These are phyloP conservation scores for Fusarium humuli DNA, from an alignment of 2,329 filamentous ascomycete species.

Conservation along the genomic window DNA sequence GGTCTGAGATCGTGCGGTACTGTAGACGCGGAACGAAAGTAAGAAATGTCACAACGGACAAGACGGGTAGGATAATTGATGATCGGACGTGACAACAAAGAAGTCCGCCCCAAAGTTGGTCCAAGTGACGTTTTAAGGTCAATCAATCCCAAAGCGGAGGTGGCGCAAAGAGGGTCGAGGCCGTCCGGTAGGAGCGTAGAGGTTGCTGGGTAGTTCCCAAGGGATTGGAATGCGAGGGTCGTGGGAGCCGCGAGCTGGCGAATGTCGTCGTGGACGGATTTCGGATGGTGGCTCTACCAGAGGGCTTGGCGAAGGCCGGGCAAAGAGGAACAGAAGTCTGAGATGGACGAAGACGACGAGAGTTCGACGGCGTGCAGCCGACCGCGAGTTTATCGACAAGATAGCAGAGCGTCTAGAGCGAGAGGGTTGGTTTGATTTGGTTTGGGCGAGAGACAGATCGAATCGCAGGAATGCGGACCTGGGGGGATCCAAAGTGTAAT, in stretches of 20 bases:
- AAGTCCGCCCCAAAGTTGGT: conserved; percentile 22
- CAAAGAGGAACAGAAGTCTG: conserved; percentile 7
- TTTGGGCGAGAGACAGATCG: conserved; percentile 34
- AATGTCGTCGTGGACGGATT: conserved; percentile 42
- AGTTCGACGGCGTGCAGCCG: conserved; percentile 43
- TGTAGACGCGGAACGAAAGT: conserved; percentile 20
- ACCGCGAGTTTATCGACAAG: conserved; percentile 39
- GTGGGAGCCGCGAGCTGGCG: conserved; percentile 31
- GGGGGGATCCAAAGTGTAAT: conserved; percentile 43
- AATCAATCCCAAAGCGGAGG: conserved; percentile 41
- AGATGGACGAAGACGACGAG: conserved; percentile 29
- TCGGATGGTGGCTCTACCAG: conserved; percentile 35
- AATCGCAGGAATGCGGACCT: conserved; percentile 42
- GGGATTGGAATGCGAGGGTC: conserved; percentile 45
- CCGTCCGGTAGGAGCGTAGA: conserved; percentile 29
- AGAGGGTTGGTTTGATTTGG: conserved; percentile 8
- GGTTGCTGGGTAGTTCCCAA: conserved; percentile 30
- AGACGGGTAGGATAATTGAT: conserved; percentile 29
- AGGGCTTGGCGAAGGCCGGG: conserved; percentile 34
- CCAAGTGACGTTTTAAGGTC: conserved; percentile 30
- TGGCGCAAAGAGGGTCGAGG: conserved; percentile 33
- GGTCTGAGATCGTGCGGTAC: conserved; percentile 12
- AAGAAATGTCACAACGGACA: conserved; percentile 19
- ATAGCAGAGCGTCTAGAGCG: conserved; percentile 20
- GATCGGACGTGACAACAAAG: conserved; percentile 21